Conservation (phyloP, 2,329 filamentous ascomycete genomes). For the Trichoderma sp. region DNA sequence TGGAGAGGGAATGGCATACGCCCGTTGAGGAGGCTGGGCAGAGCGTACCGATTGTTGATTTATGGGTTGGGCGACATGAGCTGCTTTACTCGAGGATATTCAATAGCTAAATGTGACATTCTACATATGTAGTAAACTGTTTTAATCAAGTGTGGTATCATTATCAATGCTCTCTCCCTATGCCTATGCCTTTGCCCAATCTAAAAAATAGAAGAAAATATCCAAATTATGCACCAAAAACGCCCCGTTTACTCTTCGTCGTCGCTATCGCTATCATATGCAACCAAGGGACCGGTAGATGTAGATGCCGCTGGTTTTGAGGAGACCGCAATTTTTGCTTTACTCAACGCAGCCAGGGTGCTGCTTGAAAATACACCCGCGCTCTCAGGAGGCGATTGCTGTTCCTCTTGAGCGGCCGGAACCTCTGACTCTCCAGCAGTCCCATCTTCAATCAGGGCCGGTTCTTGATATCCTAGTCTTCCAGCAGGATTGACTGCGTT, state of each 20-base stretch:
- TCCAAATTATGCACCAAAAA: constrained; percentile 29
- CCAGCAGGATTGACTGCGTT: constrained; percentile 66
- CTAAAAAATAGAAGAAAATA: constrained; percentile 31
- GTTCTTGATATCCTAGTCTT: constrained; percentile 61
- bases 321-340: constrained; percentile 57
- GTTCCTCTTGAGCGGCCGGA: constrained; percentile 38
- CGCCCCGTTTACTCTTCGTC: constrained; percentile 63
- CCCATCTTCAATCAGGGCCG: constrained; percentile 61
- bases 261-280: constrained; percentile 89
- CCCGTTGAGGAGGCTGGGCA: constrained; percentile 70
- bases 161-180: constrained; percentile 34
- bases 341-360: constrained; percentile 77
- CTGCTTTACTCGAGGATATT: constrained; percentile 84
- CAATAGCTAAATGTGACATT: constrained; percentile 63
- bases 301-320: constrained; percentile 57
- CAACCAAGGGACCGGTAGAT: constrained; percentile 74
- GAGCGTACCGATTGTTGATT: constrained; percentile 75
- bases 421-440: constrained; percentile 50
- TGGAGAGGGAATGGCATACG: constrained; percentile 64
- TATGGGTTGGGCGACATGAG: constrained; percentile 84
- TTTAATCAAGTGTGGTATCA: constrained; percentile 38
- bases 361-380: constrained; percentile 78
- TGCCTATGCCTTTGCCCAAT: constrained; percentile 32
- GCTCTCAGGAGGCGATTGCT: constrained; percentile 44
- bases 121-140: background rate